phyloP scores from a whole-genome alignment of 495 filamentous ascomycete genomes.

The Staphylotrichum tortipilum region DNA sequence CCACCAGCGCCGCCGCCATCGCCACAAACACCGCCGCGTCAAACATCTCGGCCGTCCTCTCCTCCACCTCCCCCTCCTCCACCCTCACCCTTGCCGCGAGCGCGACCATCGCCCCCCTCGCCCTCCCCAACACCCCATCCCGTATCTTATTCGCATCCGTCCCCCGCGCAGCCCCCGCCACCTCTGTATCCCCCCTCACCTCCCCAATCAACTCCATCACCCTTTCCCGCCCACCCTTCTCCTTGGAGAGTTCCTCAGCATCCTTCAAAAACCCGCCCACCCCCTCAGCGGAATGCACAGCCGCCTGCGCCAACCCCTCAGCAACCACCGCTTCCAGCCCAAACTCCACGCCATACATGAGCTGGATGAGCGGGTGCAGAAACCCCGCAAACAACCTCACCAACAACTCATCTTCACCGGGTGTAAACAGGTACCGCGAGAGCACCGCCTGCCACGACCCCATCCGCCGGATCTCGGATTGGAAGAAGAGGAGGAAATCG shows the following conservation, averaged over 20 bases:
- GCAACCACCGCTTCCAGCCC: conserved; percentile 71
- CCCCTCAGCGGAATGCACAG: conserved; percentile 51
- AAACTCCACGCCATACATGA: conserved; percentile 78
- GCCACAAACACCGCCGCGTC: conserved; percentile 58
- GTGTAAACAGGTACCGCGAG: conserved; percentile 57
- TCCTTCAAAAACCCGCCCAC: conserved; percentile 42
- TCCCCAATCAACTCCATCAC: conserved; percentile 53
- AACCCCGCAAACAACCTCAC: conserved; percentile 43
- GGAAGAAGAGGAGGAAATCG: conserved; percentile 65
- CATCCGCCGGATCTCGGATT: conserved; percentile 53
- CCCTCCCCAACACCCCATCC: conserved; percentile 57
- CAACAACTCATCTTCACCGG: conserved; percentile 21
- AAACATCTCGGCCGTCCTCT: conserved; percentile 68
- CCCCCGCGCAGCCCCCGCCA: conserved; percentile 42
- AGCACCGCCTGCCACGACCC: conserved; percentile 43
- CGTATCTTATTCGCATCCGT: conserved; percentile 54
- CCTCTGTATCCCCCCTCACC: conserved; percentile 44
- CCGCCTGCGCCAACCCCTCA: conserved; percentile 68
- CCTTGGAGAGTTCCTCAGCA: conserved; percentile 40
- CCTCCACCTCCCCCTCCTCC: conserved; percentile 51
- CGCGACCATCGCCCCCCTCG: conserved; percentile 52
- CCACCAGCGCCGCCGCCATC: conserved; percentile 40
- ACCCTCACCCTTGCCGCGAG: conserved; percentile 54
- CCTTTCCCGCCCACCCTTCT: conserved; percentile 30
- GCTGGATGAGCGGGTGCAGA: conserved; percentile 74